These are phyloP conservation scores for Leersia perrieri DNA, from an alignment of 176 grass and related monocot genomes.

Conservation along the genomic window DNA sequence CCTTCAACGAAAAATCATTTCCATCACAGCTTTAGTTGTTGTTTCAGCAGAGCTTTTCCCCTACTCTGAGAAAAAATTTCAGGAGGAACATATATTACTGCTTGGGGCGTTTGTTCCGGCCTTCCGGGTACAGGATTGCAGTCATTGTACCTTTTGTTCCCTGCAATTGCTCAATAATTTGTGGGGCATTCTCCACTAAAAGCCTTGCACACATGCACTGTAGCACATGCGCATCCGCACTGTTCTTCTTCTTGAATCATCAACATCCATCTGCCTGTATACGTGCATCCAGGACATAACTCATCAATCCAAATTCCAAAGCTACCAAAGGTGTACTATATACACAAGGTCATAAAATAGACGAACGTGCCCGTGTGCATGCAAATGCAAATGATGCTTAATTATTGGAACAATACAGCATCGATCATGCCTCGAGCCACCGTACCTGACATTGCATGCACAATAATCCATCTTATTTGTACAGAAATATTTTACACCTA, in stretches of 20 bases:
- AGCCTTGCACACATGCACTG: background rate
- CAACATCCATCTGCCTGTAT: background rate
- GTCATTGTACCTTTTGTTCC: slow-evolving; percentile 45
- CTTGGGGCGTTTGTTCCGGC: slow-evolving; percentile 13
- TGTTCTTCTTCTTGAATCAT: slow-evolving; percentile 12
- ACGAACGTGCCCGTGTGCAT: background rate
- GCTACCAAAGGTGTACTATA: no score
- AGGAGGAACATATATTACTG: slow-evolving; percentile 26
- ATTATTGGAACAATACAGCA: background rate
- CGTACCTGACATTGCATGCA: background rate
- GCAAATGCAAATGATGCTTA: background rate
- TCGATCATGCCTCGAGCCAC: background rate
- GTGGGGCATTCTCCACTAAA: slow-evolving; percentile 29
- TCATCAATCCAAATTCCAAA: background rate
- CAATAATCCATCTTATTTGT: no score
- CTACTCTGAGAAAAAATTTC: slow-evolving; percentile 7
- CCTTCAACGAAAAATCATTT: slow-evolving; percentile 3
- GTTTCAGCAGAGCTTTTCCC: slow-evolving; percentile 6
- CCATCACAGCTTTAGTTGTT: slow-evolving; percentile 12
- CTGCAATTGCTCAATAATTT: slow-evolving; percentile 62
- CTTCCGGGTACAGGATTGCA: slow-evolving; percentile 25
- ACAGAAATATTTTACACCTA: no score
- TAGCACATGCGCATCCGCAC: background rate
- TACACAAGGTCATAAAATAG: background rate
- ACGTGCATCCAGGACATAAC: background rate